phyloP scores from a whole-genome alignment of 805 yeast species.

The Jamesozyma rosinii region DNA sequence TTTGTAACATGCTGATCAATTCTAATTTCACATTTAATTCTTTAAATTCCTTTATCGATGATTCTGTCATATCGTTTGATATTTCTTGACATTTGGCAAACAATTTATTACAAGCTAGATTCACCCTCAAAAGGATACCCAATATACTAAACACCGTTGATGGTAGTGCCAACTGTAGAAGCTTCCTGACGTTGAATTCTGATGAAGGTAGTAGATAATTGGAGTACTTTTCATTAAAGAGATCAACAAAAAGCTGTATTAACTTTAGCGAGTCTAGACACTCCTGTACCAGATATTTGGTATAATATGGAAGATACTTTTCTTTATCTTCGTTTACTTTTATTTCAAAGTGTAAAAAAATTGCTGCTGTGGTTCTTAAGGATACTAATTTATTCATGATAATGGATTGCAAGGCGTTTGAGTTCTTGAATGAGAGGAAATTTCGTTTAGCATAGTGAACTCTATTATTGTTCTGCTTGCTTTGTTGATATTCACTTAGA shows the following conservation, averaged over 20 bases:
- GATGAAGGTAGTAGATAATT: slow-evolving; percentile 14
- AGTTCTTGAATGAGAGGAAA: slow-evolving; percentile 9
- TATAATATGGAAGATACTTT: slow-evolving; percentile 15
- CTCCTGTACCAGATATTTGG: slow-evolving; percentile 16
- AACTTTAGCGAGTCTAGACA: slow-evolving; percentile 14
- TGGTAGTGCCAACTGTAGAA: slow-evolving; percentile 23
- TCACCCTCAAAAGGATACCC: slow-evolving; percentile 22
- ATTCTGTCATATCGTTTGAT: slow-evolving; percentile 1
- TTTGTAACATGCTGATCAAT: slow-evolving; percentile 15
- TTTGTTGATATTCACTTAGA: no score
- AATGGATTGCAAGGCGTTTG: slow-evolving; percentile 19
- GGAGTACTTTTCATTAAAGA: slow-evolving; percentile 17
- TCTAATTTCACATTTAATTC: slow-evolving; percentile 14
- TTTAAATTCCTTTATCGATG: neutral
- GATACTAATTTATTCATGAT: slow-evolving; percentile 20
- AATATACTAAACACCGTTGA: slow-evolving; percentile 20
- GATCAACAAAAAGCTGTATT: slow-evolving; percentile 16
- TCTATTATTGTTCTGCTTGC: no score
- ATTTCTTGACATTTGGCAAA: slow-evolving; percentile 11
- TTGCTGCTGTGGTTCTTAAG: slow-evolving; percentile 22
- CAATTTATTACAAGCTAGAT: slow-evolving; percentile 17
- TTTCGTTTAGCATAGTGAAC: no score
- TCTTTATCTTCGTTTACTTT: slow-evolving; percentile 8
- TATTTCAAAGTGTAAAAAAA: slow-evolving; percentile 25
- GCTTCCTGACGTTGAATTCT: slow-evolving; percentile 19